Conservation (phyloP, 768 basidiomycete genomes). For the Antrodiella citrinella region DNA sequence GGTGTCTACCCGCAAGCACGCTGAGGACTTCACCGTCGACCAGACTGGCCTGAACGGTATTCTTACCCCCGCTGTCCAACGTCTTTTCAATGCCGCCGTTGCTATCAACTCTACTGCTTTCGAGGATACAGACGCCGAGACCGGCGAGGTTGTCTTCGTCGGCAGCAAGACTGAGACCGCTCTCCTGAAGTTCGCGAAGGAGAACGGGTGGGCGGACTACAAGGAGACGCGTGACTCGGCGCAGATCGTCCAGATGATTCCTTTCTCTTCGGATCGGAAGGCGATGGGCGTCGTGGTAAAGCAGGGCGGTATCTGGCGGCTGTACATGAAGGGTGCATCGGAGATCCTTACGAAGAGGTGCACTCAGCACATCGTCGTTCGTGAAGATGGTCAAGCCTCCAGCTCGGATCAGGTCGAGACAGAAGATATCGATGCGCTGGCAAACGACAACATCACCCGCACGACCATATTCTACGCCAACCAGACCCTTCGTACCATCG, state of each 20-base stretch:
- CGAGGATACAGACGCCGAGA: slow-evolving; percentile 64
- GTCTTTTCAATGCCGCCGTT: slow-evolving; percentile 78
- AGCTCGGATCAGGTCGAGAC: slow-evolving; percentile 38
- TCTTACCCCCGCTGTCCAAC: slow-evolving; percentile 50
- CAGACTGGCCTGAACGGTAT: slow-evolving; percentile 57
- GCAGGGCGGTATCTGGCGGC: slow-evolving; percentile 48
- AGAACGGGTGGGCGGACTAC: slow-evolving; percentile 71
- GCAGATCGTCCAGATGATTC: slow-evolving; percentile 76
- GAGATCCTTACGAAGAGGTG: slow-evolving; percentile 86
- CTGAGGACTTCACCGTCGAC: slow-evolving; percentile 82
- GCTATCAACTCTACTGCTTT: slow-evolving; percentile 94
- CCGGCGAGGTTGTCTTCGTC: slow-evolving; percentile 56
- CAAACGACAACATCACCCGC: slow-evolving; percentile 75
- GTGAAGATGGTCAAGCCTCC: slow-evolving; percentile 13
- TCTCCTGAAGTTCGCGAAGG: slow-evolving; percentile 76
- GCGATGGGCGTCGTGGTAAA: slow-evolving; percentile 88
- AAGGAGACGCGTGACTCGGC: slow-evolving; percentile 52
- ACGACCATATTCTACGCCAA: slow-evolving; percentile 99
- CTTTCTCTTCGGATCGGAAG: slow-evolving; percentile 91
- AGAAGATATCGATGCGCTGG: slow-evolving; percentile 52
- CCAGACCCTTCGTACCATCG: slow-evolving; percentile 90
- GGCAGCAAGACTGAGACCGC: slow-evolving; percentile 97
- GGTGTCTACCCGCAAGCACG: slow-evolving; percentile 34
- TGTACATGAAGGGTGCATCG: slow-evolving; percentile 89
- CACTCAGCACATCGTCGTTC: slow-evolving; percentile 63